Conservation (phyloP, 345 rosid genomes). For the Zanthoxylum bungeanum region DNA sequence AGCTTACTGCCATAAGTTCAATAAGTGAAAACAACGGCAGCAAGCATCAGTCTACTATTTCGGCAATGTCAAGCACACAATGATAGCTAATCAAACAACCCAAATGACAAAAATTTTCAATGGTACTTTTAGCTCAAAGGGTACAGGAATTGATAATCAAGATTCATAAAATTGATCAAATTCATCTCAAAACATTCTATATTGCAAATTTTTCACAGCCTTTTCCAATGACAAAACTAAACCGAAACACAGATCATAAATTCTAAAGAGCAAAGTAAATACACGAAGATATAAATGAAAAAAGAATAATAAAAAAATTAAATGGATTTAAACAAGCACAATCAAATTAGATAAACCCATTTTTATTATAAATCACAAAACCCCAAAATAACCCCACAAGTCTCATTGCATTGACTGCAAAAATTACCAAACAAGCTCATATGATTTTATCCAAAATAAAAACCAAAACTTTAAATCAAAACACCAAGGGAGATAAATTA, state of each 20-base stretch:
- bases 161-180: neutral
- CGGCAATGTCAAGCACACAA: neutral
- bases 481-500: neutral
- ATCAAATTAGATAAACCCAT: slow-evolving; percentile 7
- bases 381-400: slow-evolving; percentile 1
- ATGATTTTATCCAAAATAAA: neutral
- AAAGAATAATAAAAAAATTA: too few relatives aligned
- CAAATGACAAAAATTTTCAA: neutral
- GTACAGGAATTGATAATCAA: neutral
- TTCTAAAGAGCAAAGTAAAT: neutral
- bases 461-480: neutral
- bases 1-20: slow-evolving; percentile 22
- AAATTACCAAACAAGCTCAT: neutral
- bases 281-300: neutral
- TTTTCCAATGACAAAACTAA: neutral
- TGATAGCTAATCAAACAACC: neutral
- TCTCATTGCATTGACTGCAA: neutral
- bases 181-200: neutral
- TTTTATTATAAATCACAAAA: neutral
- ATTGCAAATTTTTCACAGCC: neutral
- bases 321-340: slow-evolving; percentile 7
- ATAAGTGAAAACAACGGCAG: neutral
- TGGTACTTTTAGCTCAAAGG: neutral
- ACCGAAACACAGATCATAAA: slow-evolving; percentile 7
- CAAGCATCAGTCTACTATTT: neutral